These are phyloP conservation scores for Mortierella sp. DNA, from an alignment of 371 early-diverging fungal species.

Conservation along the genomic window DNA sequence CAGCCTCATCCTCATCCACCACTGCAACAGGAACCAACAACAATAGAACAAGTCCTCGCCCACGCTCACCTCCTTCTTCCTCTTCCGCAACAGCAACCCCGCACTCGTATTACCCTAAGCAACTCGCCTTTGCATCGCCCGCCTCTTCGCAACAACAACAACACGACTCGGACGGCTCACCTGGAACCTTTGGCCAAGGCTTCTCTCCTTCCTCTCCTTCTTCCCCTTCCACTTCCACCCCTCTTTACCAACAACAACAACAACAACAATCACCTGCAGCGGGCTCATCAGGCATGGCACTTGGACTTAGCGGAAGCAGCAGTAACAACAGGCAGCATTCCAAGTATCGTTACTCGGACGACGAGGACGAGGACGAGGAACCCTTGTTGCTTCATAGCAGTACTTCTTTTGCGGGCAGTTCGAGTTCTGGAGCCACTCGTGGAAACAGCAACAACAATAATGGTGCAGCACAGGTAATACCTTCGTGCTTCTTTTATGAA, in stretches of 20 bases:
- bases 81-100: not conserved
- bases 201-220: constrained; percentile 14
- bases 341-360: constrained; percentile 53
- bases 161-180: constrained; percentile 19
- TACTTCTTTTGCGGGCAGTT: constrained; percentile 39
- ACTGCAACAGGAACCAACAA: not conserved
- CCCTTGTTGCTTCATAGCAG: constrained; percentile 53
- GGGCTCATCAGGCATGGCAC: constrained; percentile 19
- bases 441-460: constrained; percentile 20
- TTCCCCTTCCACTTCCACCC: constrained; percentile 16
- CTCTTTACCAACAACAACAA: constrained; percentile 15
- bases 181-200: constrained; percentile 25
- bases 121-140: constrained; percentile 36
- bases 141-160: constrained; percentile 14
- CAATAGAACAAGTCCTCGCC: constrained; percentile 33
- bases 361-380: constrained; percentile 50
- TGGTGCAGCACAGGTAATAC: constrained; percentile 33
- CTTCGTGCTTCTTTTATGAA: not conserved
- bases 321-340: constrained; percentile 28
- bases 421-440: constrained; percentile 30
- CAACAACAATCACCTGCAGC: constrained; percentile 11
- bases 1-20: constrained; percentile 8
- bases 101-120: constrained; percentile 28
- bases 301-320: constrained; percentile 30
- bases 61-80: constrained; percentile 31